phyloP scores from a whole-genome alignment of 768 basidiomycete species.

The Pulveroboletus sp. region DNA sequence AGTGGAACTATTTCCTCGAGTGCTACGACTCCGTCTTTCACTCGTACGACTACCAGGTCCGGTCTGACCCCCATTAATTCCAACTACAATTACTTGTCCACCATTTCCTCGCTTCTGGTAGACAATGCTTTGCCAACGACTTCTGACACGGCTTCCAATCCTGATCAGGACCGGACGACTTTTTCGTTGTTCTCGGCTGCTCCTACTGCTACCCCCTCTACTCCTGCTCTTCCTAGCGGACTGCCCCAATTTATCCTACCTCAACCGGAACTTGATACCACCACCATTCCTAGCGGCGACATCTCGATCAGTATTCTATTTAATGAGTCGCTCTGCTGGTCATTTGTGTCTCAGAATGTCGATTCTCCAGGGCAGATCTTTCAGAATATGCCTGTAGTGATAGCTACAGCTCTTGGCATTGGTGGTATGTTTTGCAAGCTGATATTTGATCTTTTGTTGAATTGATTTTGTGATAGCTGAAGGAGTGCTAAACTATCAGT shows the following conservation, averaged over 20 bases:
- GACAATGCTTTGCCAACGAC: conserved; percentile 18
- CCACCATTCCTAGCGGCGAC: conserved; percentile 34
- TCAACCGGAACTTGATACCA: conserved; percentile 14
- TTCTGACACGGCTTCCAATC: conserved; percentile 29
- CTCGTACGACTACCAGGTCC: conserved; percentile 16
- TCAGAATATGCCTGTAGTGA: conserved; percentile 53
- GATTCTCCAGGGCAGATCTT: conserved; percentile 76
- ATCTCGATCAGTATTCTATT: conserved; percentile 64
- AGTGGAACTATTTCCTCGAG: conserved; percentile 8
- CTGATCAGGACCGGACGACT: conserved; percentile 36
- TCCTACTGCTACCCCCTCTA: conserved; percentile 25
- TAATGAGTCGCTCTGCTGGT: conserved; percentile 58
- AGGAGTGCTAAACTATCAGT: conserved; percentile 46
- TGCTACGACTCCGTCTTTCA: conserved; percentile 4
- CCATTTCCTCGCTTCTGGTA: conserved; percentile 32
- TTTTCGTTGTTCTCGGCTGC: conserved; percentile 16
- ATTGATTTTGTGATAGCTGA: conserved; percentile 30
- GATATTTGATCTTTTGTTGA: conserved; percentile 14
- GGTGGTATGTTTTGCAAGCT: conserved; percentile 29
- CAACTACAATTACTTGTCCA: conserved; percentile 32
- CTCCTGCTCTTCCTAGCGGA: conserved; percentile 47
- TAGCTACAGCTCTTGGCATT: conserved; percentile 44
- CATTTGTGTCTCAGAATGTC: conserved; percentile 52
- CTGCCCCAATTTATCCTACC: conserved; percentile 63
- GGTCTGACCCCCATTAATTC: conserved; percentile 13